Conservation (phyloP, 2,329 filamentous ascomycete genomes). For the Septoria petroselini region DNA sequence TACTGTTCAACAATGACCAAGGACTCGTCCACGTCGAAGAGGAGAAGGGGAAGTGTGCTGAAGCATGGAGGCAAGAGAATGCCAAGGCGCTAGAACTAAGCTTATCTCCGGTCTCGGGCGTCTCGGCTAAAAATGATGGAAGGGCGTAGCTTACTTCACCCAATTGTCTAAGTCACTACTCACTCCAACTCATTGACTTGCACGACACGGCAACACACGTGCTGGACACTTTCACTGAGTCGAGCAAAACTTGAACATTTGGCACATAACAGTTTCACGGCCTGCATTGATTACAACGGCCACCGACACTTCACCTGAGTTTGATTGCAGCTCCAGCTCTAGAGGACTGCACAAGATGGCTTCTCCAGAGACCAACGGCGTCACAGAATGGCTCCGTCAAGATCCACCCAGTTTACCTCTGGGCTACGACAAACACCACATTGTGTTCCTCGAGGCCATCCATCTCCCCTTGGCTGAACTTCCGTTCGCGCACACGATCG, state of each 20-base stretch:
- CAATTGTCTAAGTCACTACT: too few species aligned
- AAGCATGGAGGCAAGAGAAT: too few species aligned
- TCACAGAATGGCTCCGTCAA: constrained; percentile 16
- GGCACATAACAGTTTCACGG: too few species aligned
- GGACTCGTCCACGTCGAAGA: too few species aligned
- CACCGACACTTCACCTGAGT: too few species aligned
- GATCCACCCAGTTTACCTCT: constrained; percentile 20
- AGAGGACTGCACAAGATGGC: neutral
- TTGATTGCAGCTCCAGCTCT: too few species aligned
- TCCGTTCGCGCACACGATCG: constrained; percentile 24
- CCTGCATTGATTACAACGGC: too few species aligned
- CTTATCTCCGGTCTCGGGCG: neutral
- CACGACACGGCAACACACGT: too few species aligned
- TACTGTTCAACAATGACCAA: too few species aligned
- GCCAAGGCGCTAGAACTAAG: neutral
- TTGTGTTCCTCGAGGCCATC: constrained; percentile 25
- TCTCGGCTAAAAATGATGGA: neutral
- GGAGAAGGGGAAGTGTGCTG: neutral
- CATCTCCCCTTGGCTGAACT: constrained; percentile 22
- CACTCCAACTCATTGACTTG: too few species aligned
- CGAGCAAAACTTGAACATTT: too few species aligned
- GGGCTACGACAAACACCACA: constrained; percentile 25
- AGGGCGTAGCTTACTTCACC: constrained; percentile 5
- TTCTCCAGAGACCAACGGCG: neutral
- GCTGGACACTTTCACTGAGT: too few species aligned